A percentile compares a stretch with the other conserved stretches of the same genome.
phyloP scores from a whole-genome alignment of 2,329 filamentous ascomycete species.

The Epichloe aotearoae region DNA sequence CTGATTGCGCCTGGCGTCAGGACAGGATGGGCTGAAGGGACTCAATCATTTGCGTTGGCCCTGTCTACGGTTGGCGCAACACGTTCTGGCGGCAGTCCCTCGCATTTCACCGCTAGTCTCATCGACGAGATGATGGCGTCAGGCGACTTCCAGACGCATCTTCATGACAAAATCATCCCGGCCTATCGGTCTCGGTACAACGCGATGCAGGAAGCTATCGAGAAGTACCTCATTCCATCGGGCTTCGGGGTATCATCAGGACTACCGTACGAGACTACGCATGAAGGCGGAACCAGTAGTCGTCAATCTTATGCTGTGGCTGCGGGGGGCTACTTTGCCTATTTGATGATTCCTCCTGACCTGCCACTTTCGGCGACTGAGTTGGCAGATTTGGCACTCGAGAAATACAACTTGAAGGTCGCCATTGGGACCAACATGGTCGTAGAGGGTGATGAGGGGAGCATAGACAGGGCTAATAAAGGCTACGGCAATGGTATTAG shows the following conservation, averaged over 20 bases:
- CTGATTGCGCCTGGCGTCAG: constrained; percentile 68
- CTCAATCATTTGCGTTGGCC: constrained; percentile 37
- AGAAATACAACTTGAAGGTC: constrained; percentile 53
- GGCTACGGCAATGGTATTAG: constrained; percentile 48
- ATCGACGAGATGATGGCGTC: constrained; percentile 10
- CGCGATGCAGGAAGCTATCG: constrained; percentile 8
- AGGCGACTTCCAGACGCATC: constrained; percentile 10
- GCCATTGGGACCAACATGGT: constrained; percentile 59
- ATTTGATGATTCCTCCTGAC: not conserved
- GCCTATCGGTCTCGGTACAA: constrained; percentile 10
- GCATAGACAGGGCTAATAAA: constrained; percentile 15
- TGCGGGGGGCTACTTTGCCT: constrained; percentile 2
- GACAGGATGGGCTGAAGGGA: constrained; percentile 79
- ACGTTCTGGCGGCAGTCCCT: constrained; percentile 43
- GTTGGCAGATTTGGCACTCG: constrained; percentile 26
- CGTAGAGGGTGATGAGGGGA: constrained; percentile 42
- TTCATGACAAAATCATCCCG: constrained; percentile 9
- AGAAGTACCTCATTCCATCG: constrained; percentile 9
- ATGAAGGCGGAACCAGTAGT: not conserved
- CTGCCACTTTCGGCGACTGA: not conserved
- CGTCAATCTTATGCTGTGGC: not conserved
- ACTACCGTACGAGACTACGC: constrained; percentile 5
- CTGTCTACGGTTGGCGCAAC: constrained; percentile 40
- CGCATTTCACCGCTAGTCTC: not conserved
- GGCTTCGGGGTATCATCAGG: constrained; percentile 8